These are phyloP conservation scores for Adansonia madagascariensis DNA, from an alignment of 441 rosid genomes.

Conservation along the genomic window DNA sequence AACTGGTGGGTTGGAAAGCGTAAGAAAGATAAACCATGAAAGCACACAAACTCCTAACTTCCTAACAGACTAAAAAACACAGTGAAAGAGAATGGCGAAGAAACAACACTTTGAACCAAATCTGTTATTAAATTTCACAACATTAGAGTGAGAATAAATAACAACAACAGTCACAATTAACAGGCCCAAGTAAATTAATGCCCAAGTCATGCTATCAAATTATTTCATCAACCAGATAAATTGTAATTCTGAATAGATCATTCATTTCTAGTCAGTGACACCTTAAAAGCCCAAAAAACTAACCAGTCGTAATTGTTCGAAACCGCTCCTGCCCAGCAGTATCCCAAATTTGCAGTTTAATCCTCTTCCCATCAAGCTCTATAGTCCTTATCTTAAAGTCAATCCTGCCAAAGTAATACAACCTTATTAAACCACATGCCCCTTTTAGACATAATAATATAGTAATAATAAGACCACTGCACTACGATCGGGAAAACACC, in stretches of 20 bases:
- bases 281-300: slow-evolving; percentile 30
- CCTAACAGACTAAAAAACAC: not conserved
- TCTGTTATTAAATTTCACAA: not conserved
- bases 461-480: not conserved
- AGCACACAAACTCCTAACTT: not conserved
- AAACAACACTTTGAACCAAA: not conserved
- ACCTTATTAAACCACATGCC: slow-evolving; percentile 19
- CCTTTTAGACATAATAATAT: not conserved
- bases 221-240: not conserved
- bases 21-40: not conserved
- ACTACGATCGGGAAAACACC: slow-evolving; percentile 22
- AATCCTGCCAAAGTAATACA: slow-evolving; percentile 52
- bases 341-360: slow-evolving; percentile 98
- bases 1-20: not conserved
- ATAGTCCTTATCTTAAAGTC: slow-evolving; percentile 97
- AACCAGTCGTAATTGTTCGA: slow-evolving; percentile 96
- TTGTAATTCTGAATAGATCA: not conserved
- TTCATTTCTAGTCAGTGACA: slow-evolving; percentile 6
- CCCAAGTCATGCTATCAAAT: slow-evolving; percentile 5
- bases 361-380: slow-evolving; percentile 93
- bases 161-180: not conserved
- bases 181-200: not conserved
- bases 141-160: not conserved
- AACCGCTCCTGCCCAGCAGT: slow-evolving; percentile 99
- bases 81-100: not conserved